Conservation (phyloP, 495 filamentous ascomycete genomes). For the Penicillium roqueforti region DNA sequence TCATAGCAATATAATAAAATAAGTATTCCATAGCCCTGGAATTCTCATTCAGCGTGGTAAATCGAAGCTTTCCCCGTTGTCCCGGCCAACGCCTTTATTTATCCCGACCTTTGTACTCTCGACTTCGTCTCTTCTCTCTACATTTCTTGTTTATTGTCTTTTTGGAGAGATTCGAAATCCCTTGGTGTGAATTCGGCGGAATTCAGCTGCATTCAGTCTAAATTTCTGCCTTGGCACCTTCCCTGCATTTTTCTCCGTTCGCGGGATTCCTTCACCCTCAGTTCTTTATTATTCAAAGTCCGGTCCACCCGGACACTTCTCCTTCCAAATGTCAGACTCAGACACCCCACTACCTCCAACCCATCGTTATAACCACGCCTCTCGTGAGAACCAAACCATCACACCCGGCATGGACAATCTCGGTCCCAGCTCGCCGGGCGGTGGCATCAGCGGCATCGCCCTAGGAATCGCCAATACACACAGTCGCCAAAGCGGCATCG, state of each 20-base stretch:
- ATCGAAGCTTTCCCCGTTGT: slow-evolving; percentile 14
- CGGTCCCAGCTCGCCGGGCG: slow-evolving; percentile 64
- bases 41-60: too few species aligned
- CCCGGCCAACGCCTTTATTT: slow-evolving; percentile 23
- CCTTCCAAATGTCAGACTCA: neutral
- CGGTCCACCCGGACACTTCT: neutral
- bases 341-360: slow-evolving; percentile 17
- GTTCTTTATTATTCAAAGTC: neutral
- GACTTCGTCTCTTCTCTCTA: neutral
- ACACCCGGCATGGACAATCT: slow-evolving; percentile 77
- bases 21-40: too few species aligned
- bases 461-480: slow-evolving; percentile 68
- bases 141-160: neutral
- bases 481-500: slow-evolving; percentile 66
- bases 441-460: slow-evolving; percentile 74
- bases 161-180: neutral
- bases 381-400: slow-evolving; percentile 47
- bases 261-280: neutral
- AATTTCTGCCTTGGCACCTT: slow-evolving; percentile 2
- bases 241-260: neutral
- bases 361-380: slow-evolving; percentile 11
- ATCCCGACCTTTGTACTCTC: slow-evolving; percentile 3
- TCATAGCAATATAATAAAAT: too few species aligned
- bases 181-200: slow-evolving; percentile 2
- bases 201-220: slow-evolving; percentile 8